These are phyloP conservation scores for Ophiostoma sp. DNA, from an alignment of 2,329 filamentous ascomycete species.

Conservation along the genomic window DNA sequence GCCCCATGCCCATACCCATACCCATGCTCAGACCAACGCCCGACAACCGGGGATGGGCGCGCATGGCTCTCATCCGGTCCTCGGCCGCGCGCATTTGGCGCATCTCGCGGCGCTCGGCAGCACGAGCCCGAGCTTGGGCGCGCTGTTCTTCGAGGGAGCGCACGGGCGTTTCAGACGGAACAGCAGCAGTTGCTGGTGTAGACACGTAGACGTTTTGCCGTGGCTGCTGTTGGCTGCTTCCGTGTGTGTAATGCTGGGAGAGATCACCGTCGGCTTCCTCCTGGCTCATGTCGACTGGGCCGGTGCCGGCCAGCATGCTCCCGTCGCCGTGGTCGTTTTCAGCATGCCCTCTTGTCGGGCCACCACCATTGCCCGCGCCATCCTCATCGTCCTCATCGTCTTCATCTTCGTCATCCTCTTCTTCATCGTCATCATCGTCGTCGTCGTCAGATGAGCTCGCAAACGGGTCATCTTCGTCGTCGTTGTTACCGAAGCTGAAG, in stretches of 20 bases:
- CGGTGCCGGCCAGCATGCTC: neutral
- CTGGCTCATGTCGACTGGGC: neutral
- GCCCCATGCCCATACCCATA: constrained; percentile 30
- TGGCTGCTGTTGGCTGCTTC: constrained; percentile 5
- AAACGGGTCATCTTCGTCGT: constrained; percentile 41
- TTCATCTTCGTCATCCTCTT: constrained; percentile 43
- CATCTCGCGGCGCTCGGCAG: constrained; percentile 45
- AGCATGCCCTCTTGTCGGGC: neutral
- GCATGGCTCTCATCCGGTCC: constrained; percentile 62
- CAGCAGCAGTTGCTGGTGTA: neutral
- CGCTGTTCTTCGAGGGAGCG: constrained; percentile 40
- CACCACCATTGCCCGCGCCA: neutral
- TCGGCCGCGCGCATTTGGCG: constrained; percentile 58
- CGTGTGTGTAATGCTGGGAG: neutral
- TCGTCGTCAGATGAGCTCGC: constrained; percentile 35
- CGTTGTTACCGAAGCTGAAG: constrained; percentile 52
- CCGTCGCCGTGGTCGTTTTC: neutral
- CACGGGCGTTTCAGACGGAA: neutral
- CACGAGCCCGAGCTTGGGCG: constrained; percentile 41
- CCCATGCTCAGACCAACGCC: constrained; percentile 22
- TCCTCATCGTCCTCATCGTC: constrained; percentile 34
- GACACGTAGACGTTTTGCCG: neutral
- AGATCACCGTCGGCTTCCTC: neutral
- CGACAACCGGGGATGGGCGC: constrained; percentile 48
- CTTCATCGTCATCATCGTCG: constrained; percentile 46